Evolutionary conservation across 805 yeast genomes (phyloP), one percentile per base, ranked within the genome.

Genomic region (Metschnikowia amazonensis): DNA sequence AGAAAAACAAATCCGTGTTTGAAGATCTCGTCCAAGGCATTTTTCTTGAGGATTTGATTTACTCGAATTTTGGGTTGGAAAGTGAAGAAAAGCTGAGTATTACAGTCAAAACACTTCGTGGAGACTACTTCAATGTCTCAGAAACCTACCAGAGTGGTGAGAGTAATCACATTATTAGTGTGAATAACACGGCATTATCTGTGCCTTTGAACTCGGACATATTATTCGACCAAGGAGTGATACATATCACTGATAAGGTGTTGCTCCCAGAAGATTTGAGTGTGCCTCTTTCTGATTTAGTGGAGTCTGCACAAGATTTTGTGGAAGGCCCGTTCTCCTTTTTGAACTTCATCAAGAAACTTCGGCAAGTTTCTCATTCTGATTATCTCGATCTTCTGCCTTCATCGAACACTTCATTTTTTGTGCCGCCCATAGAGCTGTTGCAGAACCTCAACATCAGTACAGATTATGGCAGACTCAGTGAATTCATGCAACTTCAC

Each of bases 171-270:
- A 31, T 53, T 5, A 51, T 72, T 32, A 50, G 47, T 9, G 30
- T 71, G 7, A 71, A 74, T 52, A 49, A 57, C 27, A 64, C 73
- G 1, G 36, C 44, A 9, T 30, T 77, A 4, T 50, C 65, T 1
- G 49, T 76, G 1, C 68, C 74, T 0, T 53, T 72, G 43, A 74
- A 77, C 47, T 64, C 79, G 1, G 97, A 90, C 59, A 75, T 87
- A 5, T 59, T 90, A 11, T 90, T 86, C 60, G 81, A 79, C 51
- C 84, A 86, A 60, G 98, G 98, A 1, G 96, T 90, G 0, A 79
- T 86, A 1, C 96, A 88, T 60, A 81, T 90, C 1, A 67, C 86
- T 10, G 67, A 74, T 30, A 62, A 73, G 4, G 69, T 86, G 1
- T 51, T 78, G 3, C 65, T 86, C 13, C 96, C 97, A 0, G 60